Evolutionary conservation across 2,329 filamentous ascomycete genomes (phyloP), one percentile per base, ranked within the genome.

Genomic region (Meredithiella fracta): DNA sequence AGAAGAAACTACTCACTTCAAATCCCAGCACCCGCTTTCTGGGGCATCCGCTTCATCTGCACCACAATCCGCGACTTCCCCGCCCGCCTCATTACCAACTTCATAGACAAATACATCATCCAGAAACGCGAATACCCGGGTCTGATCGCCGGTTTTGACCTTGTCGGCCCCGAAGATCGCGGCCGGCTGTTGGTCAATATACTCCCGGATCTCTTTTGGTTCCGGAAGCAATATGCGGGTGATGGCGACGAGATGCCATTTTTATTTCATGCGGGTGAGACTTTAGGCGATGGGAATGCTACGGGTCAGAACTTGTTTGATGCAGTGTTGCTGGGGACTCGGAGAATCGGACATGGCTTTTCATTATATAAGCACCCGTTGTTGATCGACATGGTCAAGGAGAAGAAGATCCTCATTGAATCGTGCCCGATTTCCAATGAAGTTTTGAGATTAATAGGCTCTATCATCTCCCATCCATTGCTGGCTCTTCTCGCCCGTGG

Each of bases 201-300:
- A 2, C 76, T 91, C 0, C 89, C 90, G 0, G 80, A 94, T 64
- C 72, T 97, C 0, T 91, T 96, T 68, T 96, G 88, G 88, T 96
- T 97, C 75, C 82, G 83, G 61, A 90, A 91, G 67, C 79, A 84
- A 62, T 96, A 89, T 66, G 78, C 79, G 0, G 76, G 86, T 64
- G 83, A 88, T 63, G 80, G 78, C 1, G 78, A 96, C 38, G 80
- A 88, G 52, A 81, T 98, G 8, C 91, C 91, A 0, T 95, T 96
- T 72, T 94, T 94, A 73, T 94, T 97, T 72, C 90, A 96, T 66
- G 90, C 91, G 0, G 91, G 90, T 61, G 90, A 96, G 69, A 87
- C 82, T 34, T 78, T 94, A 0, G 88, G 87, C 23, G 70, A 73
- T 59, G 89, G 88, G 26, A 82, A 81, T 62, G 75, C 73, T 20